A percentile compares a stretch with the other conserved stretches of the same genome.
Evolutionary conservation across 2,329 filamentous ascomycete species (phyloP).

Genomic region (Purpureocillium lavendulum): DNA sequence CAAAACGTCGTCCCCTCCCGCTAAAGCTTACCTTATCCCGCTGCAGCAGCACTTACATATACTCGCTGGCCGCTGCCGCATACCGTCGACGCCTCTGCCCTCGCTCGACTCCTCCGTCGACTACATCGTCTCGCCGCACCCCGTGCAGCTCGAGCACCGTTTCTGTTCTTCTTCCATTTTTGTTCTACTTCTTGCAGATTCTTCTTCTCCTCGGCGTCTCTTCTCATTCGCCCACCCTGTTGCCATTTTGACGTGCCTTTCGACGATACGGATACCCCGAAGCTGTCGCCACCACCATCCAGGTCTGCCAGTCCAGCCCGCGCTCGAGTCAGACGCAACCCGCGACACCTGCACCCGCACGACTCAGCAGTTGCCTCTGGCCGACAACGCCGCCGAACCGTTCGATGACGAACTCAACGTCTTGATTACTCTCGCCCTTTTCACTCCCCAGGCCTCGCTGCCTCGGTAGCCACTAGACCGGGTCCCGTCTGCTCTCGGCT

Average conservation of each 20-base stretch:
- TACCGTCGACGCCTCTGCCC: too few species aligned
- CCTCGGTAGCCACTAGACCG: neutral
- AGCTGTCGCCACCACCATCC: constrained; percentile 16
- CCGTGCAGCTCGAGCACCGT: too few species aligned
- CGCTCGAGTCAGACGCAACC: constrained; percentile 11
- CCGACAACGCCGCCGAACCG: neutral
- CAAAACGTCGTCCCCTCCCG: too few species aligned
- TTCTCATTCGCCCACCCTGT: too few species aligned
- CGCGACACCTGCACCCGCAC: neutral
- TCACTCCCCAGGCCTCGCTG: neutral
- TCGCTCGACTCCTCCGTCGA: too few species aligned
- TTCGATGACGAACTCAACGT: constrained; percentile 1
- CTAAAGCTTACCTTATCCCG: too few species aligned
- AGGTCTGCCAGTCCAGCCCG: constrained; percentile 12
- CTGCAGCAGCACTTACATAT: too few species aligned
- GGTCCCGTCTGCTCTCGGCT: too few species aligned
- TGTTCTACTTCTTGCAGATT: neutral
- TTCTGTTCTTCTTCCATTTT: neutral
- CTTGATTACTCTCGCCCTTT: neutral
- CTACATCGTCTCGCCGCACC: too few species aligned
- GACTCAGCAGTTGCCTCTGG: constrained; percentile 1
- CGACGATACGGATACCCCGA: constrained; percentile 15
- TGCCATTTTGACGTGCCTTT: neutral
- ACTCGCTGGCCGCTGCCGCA: too few species aligned
- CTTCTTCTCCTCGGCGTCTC: neutral